Conservation (phyloP, 108 stramenopile species). For the Cyclotella cryptica region DNA sequence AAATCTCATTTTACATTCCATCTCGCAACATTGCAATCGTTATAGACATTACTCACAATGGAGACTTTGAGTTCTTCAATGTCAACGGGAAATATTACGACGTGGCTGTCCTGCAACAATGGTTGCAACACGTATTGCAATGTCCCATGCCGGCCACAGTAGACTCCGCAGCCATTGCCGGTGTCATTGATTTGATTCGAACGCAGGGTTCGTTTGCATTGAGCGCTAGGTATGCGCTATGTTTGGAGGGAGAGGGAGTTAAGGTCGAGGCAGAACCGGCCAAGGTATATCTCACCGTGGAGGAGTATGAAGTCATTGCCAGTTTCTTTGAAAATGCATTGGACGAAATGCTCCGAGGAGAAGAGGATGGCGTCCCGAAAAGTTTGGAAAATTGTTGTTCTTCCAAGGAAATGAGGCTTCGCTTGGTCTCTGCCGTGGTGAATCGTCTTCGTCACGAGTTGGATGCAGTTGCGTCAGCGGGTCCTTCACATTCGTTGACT, state of each 20-base stretch:
- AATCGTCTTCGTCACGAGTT: not conserved
- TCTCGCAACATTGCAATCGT: no score
- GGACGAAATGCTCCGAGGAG: slow-evolving; percentile 36
- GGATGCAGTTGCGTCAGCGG: no score
- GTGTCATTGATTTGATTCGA: slow-evolving; percentile 74
- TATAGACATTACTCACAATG: slow-evolving; percentile 85
- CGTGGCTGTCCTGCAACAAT: slow-evolving; percentile 70
- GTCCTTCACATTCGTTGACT: no score
- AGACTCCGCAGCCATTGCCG: slow-evolving; percentile 79
- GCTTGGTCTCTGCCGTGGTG: not conserved
- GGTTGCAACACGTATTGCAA: slow-evolving; percentile 62
- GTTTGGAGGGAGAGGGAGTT: slow-evolving; percentile 40
- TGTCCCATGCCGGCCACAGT: slow-evolving; percentile 63
- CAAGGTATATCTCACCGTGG: slow-evolving; percentile 52
- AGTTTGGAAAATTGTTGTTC: not conserved
- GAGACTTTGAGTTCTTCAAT: slow-evolving; percentile 86
- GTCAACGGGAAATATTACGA: slow-evolving; percentile 71
- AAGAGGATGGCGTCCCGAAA: not conserved
- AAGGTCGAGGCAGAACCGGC: slow-evolving; percentile 44
- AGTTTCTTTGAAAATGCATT: slow-evolving; percentile 65
- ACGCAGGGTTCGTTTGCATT: slow-evolving; percentile 78
- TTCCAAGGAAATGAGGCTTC: not conserved
- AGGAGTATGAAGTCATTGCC: slow-evolving; percentile 69
- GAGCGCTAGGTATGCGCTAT: slow-evolving; percentile 72
- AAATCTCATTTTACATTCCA: no score